Evolutionary conservation across 768 basidiomycete genomes (phyloP), one percentile per base, ranked within the genome.

Genomic region (Hygrocybe coccinea): DNA sequence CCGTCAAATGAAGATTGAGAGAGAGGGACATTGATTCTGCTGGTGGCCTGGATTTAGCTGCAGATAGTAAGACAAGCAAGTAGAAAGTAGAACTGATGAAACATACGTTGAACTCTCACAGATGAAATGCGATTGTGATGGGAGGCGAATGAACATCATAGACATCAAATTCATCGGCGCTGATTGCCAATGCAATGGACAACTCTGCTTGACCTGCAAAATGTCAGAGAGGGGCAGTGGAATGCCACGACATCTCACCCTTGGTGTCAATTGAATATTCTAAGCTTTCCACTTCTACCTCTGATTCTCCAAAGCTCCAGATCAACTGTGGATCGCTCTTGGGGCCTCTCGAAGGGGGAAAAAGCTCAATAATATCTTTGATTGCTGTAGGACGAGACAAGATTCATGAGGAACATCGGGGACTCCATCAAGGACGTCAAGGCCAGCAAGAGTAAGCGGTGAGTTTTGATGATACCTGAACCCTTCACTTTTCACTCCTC

Each of bases 351-450:
- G 81, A 73, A 19, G 80, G 69, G 0, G 87, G 83, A 59, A 93
- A 93, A 66, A 91, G 89, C 45, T 92, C 91, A 19, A 91, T 78
- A 67, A 92, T 82, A 61, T 89, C 88, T 65, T 79, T 84, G 43
- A 93, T 70, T 11, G 83, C 80, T 60, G 79, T 80, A 25, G 91
- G 86, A 9, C 87, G 11, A 92, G 66, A 21, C 76, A 78, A 21
- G 88, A 89, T 69, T 87, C 82, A 39, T 77, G 76, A 1, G 70
- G 61, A 9, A 75, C 65, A 50, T 86, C 81, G 2, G 84, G 82
- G n/a, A 79, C 69, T 15, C 77, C 65, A 86, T 73, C 38, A 86
- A 75, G 17, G 82, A 76, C 2, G 76, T 77, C 35, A 83, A 79
- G 2, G 79, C 75, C 46, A 81, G 74, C 14, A 92, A 71, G 15